Conservation (phyloP, 2,329 filamentous ascomycete species). For the Pyricularia pennisetigena region DNA sequence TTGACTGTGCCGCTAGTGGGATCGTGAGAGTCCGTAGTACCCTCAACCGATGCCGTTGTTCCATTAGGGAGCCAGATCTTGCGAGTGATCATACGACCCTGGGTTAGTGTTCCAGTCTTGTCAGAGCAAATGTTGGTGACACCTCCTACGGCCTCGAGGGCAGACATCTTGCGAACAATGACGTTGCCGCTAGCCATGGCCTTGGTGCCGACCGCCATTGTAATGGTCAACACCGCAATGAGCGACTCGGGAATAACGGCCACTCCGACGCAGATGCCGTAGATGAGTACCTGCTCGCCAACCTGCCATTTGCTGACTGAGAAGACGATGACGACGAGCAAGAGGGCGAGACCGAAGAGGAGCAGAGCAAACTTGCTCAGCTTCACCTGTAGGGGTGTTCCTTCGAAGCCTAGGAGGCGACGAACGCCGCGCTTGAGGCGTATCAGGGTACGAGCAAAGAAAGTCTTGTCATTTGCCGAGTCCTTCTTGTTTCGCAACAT, state of each 20-base stretch:
- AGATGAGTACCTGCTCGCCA: slow-evolving; percentile 49
- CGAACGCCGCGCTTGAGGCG: slow-evolving; percentile 35
- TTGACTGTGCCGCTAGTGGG: slow-evolving; percentile 5
- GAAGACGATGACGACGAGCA: slow-evolving; percentile 56
- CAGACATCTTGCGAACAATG: slow-evolving; percentile 46
- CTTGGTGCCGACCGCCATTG: slow-evolving; percentile 51
- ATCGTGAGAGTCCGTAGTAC: slow-evolving; percentile 25
- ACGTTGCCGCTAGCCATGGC: slow-evolving; percentile 34
- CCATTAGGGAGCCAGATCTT: slow-evolving; percentile 50
- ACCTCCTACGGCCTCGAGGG: slow-evolving; percentile 45
- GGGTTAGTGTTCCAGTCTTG: slow-evolving; percentile 55
- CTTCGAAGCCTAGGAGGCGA: slow-evolving; percentile 53
- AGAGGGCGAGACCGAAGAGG: slow-evolving; percentile 51
- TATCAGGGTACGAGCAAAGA: slow-evolving; percentile 20
- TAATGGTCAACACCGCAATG: slow-evolving; percentile 57
- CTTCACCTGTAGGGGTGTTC: slow-evolving; percentile 56
- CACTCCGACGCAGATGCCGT: slow-evolving; percentile 48
- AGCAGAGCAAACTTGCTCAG: slow-evolving; percentile 54
- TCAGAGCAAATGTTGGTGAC: slow-evolving; percentile 48
- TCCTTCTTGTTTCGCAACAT: slow-evolving; percentile 43
- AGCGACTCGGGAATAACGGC: slow-evolving; percentile 54
- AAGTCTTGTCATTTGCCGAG: slow-evolving; percentile 23
- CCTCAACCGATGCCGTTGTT: slow-evolving; percentile 42
- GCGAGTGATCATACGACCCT: slow-evolving; percentile 50
- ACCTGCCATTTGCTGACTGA: slow-evolving; percentile 44